Conservation (phyloP, 2,329 filamentous ascomycete genomes). For the Xylaria sp. region DNA sequence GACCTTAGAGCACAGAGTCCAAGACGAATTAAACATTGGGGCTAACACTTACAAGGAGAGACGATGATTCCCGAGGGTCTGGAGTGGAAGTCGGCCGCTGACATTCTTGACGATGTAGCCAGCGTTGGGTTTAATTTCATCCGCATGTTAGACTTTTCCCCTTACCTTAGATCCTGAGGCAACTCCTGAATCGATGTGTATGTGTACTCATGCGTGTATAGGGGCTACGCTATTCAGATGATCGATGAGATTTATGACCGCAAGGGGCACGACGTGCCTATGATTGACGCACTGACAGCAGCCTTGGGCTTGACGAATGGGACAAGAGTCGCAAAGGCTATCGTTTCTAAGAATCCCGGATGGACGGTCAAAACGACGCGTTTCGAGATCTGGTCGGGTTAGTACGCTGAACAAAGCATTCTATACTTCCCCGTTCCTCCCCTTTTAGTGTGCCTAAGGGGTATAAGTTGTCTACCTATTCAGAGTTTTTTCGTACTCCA, state of each 20-base stretch:
- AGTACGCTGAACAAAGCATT: not conserved
- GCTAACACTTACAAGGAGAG: slow-evolving; percentile 52
- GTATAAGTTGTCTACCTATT: not conserved
- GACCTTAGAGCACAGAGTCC: not conserved
- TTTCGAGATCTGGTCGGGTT: slow-evolving; percentile 54
- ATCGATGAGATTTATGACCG: slow-evolving; percentile 60
- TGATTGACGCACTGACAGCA: slow-evolving; percentile 53
- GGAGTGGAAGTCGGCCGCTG: slow-evolving; percentile 62
- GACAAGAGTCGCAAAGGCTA: slow-evolving; percentile 57
- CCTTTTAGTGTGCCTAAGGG: not conserved
- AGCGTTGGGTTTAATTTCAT: slow-evolving; percentile 67
- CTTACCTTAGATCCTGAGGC: not conserved
- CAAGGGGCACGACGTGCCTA: slow-evolving; percentile 54
- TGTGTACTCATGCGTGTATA: slow-evolving; percentile 33
- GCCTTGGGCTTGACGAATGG: slow-evolving; percentile 61
- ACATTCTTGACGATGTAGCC: slow-evolving; percentile 61
- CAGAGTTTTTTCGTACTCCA: too few relatives aligned
- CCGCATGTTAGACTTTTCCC: slow-evolving; percentile 54
- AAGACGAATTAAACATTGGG: not conserved
- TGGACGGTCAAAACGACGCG: slow-evolving; percentile 62
- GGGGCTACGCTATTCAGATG: slow-evolving; percentile 67
- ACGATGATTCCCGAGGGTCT: slow-evolving; percentile 68
- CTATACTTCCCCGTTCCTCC: not conserved
- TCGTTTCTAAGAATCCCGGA: slow-evolving; percentile 61
- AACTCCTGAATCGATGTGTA: not conserved